phyloP scores from a whole-genome alignment of 768 basidiomycete species.

The Naematelia encephala region DNA sequence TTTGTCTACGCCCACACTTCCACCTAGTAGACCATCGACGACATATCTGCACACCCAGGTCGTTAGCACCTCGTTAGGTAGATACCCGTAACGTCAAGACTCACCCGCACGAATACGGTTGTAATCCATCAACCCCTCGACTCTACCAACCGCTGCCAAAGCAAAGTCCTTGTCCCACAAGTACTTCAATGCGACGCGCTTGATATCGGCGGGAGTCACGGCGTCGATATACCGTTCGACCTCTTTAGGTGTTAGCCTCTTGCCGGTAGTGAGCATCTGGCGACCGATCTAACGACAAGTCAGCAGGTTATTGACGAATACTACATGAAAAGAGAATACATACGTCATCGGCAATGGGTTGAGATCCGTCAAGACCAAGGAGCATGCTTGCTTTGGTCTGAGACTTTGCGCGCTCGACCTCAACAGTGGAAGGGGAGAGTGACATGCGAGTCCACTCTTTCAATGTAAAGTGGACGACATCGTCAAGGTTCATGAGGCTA shows the following conservation, averaged over 20 bases:
- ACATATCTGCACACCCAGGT: conserved; percentile 45
- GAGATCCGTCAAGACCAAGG: conserved; percentile 89
- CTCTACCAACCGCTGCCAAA: conserved; percentile 80
- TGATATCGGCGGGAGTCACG: conserved; percentile 82
- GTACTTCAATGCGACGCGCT: conserved; percentile 91
- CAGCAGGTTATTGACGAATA: conserved; percentile 1
- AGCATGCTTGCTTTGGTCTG: conserved; percentile 94
- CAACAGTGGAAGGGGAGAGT: conserved; percentile 71
- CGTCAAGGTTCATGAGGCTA: conserved; percentile 78
- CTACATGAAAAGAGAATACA: conserved; percentile 14
- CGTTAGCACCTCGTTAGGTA: background rate
- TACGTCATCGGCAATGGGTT: conserved; percentile 87
- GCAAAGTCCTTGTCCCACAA: conserved; percentile 85
- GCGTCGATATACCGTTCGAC: conserved; percentile 90
- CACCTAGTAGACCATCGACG: conserved; percentile 52
- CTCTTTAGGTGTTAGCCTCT: conserved; percentile 83
- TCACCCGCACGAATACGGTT: conserved; percentile 60
- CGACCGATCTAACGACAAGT: conserved; percentile 65
- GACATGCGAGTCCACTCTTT: conserved; percentile 96
- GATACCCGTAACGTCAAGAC: conserved; percentile 6
- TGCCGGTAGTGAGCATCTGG: conserved; percentile 91
- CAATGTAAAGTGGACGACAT: conserved; percentile 87
- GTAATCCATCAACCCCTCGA: conserved; percentile 92
- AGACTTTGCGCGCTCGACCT: conserved; percentile 96
- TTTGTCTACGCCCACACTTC: background rate